These are phyloP conservation scores for Arachis hypogaea DNA, from an alignment of 306 rosid genomes.

Conservation along the genomic window DNA sequence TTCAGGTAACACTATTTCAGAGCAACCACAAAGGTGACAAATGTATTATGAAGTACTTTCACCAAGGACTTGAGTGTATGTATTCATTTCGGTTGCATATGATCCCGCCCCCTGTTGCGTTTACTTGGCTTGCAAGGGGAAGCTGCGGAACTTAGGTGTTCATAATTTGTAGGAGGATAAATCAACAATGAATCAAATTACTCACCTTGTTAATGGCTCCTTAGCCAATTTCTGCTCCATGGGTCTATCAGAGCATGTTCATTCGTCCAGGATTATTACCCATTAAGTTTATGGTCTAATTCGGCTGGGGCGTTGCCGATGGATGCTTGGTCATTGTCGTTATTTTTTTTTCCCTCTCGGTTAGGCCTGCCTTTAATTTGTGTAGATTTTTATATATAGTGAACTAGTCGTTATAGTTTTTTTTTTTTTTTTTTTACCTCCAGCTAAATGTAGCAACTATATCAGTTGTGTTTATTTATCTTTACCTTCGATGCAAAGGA, in stretches of 20 bases:
- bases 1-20: constrained; percentile 66
- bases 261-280: constrained; percentile 47
- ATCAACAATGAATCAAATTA: not conserved
- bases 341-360: constrained; percentile 17
- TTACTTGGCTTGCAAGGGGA: constrained; percentile 53
- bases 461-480: constrained; percentile 5
- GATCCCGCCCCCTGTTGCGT: constrained; percentile 55
- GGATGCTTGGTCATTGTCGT: constrained; percentile 35
- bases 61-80: constrained; percentile 46
- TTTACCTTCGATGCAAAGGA: constrained; percentile 23
- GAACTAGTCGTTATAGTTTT: constrained; percentile 46
- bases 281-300: constrained; percentile 39
- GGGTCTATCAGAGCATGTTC: constrained; percentile 42
- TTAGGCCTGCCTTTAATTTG: constrained; percentile 33
- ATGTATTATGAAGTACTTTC: constrained; percentile 38
- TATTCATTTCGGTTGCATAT: constrained; percentile 44
- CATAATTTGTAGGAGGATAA: constrained; percentile 56
- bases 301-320: constrained; percentile 44
- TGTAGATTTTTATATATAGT: constrained; percentile 40
- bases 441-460: constrained; percentile 36
- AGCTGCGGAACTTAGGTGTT: constrained; percentile 61
- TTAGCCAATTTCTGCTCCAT: constrained; percentile 40
- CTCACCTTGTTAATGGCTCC: constrained; percentile 57
- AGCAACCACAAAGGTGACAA: constrained; percentile 84
- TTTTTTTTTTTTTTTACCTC: not conserved